These are phyloP conservation scores for Fusarium falciforme DNA, from an alignment of 2,329 filamentous ascomycete species.

Conservation along the genomic window DNA sequence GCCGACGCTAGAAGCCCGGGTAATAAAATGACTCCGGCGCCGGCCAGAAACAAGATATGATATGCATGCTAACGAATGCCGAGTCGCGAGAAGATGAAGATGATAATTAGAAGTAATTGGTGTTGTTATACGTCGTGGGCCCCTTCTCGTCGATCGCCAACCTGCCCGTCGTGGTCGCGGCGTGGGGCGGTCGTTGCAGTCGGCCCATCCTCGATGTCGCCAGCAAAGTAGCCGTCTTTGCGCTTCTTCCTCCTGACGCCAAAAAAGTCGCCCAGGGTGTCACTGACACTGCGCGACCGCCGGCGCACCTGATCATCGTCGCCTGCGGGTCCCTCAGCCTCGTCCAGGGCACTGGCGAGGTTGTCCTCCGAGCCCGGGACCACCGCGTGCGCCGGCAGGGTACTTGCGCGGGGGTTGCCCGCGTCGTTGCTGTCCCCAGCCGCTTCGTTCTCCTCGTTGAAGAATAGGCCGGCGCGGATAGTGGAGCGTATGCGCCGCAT, in stretches of 20 bases:
- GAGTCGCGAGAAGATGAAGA: conserved; percentile 22
- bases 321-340: conserved; percentile 22
- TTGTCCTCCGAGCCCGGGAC: conserved; percentile 44
- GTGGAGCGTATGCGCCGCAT: conserved; percentile 61
- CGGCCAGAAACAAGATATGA: conserved; percentile 31
- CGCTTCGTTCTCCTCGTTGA: conserved; percentile 58
- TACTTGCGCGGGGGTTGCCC: conserved; percentile 30
- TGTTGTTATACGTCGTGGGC: conserved; percentile 18
- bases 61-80: conserved; percentile 32
- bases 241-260: conserved; percentile 49
- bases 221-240: conserved; percentile 36
- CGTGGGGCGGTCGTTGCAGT: conserved; percentile 10
- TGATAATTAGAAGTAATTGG: conserved; percentile 28
- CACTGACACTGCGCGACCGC: conserved; percentile 55
- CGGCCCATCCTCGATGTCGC: conserved; percentile 38
- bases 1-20: conserved; percentile 43
- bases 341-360: conserved; percentile 33
- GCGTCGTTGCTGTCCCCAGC: conserved; percentile 10
- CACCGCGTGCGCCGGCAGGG: conserved; percentile 30
- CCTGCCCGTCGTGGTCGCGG: conserved; percentile 5
- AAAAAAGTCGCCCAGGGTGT: conserved; percentile 56
- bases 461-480: conserved; percentile 66
- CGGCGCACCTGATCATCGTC: conserved; percentile 39
- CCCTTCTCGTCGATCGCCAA: conserved; percentile 10
- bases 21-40: conserved; percentile 37